These are phyloP conservation scores for Blattamonas nauphoetae DNA, from an alignment of 78 protist species.

Conservation along the genomic window DNA sequence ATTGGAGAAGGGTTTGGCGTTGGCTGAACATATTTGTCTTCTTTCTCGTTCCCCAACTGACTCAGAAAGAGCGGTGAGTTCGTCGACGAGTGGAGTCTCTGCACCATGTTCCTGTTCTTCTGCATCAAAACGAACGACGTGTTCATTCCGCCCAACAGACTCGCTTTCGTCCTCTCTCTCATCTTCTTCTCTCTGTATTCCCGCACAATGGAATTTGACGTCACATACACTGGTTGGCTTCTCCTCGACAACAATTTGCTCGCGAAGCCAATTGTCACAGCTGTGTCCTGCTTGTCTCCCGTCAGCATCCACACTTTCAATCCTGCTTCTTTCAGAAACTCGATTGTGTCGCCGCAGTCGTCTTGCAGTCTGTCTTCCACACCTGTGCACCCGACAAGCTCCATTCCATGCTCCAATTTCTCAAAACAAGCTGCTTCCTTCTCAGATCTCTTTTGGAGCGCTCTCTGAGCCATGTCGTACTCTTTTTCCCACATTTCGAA, in stretches of 20 bases:
- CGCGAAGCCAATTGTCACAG: slow-evolving; percentile 83
- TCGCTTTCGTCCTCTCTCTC: too few relatives aligned
- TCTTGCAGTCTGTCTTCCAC: slow-evolving; percentile 88
- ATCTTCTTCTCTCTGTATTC: too few relatives aligned
- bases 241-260: slow-evolving; percentile 50
- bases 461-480: not conserved
- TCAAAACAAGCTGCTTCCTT: not conserved
- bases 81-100: too few relatives aligned
- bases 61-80: too few relatives aligned
- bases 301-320: slow-evolving; percentile 86
- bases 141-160: too few relatives aligned
- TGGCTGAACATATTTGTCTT: too few relatives aligned
- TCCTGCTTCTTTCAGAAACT: slow-evolving; percentile 45
- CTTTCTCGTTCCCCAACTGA: too few relatives aligned
- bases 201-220: too few relatives aligned
- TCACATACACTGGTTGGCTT: too few relatives aligned
- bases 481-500: not conserved
- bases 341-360: slow-evolving; percentile 62
- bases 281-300: slow-evolving; percentile 95
- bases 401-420: slow-evolving; percentile 45
- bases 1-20: too few relatives aligned
- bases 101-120: too few relatives aligned
- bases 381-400: slow-evolving; percentile 65
- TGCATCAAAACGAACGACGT: too few relatives aligned
- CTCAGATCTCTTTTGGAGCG: not conserved